phyloP scores from a whole-genome alignment of 495 filamentous ascomycete genomes.

The Talaromyces thailandensis region DNA sequence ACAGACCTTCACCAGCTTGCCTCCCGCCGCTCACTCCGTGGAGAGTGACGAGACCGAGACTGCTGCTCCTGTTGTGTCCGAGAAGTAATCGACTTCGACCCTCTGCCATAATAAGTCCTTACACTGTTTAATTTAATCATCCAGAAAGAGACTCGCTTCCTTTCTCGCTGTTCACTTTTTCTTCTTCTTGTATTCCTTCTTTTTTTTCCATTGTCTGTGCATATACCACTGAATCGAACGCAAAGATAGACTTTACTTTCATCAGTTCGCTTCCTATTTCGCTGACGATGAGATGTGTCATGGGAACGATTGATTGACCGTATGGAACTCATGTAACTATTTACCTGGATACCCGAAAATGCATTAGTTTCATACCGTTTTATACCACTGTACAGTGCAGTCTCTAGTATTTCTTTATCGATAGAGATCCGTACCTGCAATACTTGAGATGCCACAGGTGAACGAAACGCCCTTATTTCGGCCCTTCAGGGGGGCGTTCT shows the following conservation, averaged over 20 bases:
- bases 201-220: not conserved
- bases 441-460: too few relatives aligned
- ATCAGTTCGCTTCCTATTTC: not conserved
- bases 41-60: conserved; percentile 2
- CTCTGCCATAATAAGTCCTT: not conserved
- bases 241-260: not conserved
- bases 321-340: not conserved
- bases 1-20: conserved; percentile 26
- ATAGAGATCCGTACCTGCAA: too few relatives aligned
- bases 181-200: not conserved
- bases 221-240: not conserved
- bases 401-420: too few relatives aligned
- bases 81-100: not conserved
- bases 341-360: not conserved
- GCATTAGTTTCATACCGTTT: not conserved
- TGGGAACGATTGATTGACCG: not conserved
- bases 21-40: conserved; percentile 24
- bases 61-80: not conserved
- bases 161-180: not conserved
- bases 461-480: too few relatives aligned
- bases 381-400: too few relatives aligned
- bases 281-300: not conserved
- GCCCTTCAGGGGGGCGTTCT: too few relatives aligned
- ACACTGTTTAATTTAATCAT: not conserved
- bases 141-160: not conserved